These are phyloP conservation scores for Alternaria triticina DNA, from an alignment of 2,329 filamentous ascomycete species.

Conservation along the genomic window DNA sequence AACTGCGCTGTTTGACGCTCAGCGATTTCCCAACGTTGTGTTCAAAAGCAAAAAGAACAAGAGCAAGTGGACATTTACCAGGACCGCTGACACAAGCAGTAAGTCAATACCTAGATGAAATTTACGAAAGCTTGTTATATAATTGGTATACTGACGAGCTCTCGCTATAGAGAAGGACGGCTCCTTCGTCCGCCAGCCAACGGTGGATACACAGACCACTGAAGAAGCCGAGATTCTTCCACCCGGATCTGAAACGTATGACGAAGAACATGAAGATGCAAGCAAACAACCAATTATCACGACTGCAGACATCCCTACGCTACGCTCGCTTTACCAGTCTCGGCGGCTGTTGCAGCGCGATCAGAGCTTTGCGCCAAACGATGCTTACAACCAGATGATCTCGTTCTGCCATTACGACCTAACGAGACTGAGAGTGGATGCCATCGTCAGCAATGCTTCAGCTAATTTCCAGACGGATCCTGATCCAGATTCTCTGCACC, in stretches of 20 bases:
- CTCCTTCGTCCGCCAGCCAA: neutral
- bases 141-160: neutral
- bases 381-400: slow-evolving; percentile 38
- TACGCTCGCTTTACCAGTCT: slow-evolving; percentile 36
- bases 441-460: slow-evolving; percentile 44
- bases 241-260: neutral
- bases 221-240: neutral
- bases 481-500: slow-evolving; percentile 26
- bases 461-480: slow-evolving; percentile 15
- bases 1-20: slow-evolving; percentile 21
- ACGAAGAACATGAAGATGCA: neutral
- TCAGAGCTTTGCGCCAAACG: slow-evolving; percentile 38
- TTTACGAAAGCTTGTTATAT: neutral
- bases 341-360: slow-evolving; percentile 31
- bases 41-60: slow-evolving; percentile 18
- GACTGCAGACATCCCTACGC: slow-evolving; percentile 30
- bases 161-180: neutral
- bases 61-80: slow-evolving; percentile 26
- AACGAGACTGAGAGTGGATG: slow-evolving; percentile 41
- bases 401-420: slow-evolving; percentile 41
- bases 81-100: neutral
- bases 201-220: neutral
- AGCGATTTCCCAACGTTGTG: slow-evolving; percentile 21
- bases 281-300: slow-evolving; percentile 14
- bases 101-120: neutral